Evolutionary conservation across 169 alveolate genomes (phyloP).

Genomic region (Plasmodium coatneyi): DNA sequence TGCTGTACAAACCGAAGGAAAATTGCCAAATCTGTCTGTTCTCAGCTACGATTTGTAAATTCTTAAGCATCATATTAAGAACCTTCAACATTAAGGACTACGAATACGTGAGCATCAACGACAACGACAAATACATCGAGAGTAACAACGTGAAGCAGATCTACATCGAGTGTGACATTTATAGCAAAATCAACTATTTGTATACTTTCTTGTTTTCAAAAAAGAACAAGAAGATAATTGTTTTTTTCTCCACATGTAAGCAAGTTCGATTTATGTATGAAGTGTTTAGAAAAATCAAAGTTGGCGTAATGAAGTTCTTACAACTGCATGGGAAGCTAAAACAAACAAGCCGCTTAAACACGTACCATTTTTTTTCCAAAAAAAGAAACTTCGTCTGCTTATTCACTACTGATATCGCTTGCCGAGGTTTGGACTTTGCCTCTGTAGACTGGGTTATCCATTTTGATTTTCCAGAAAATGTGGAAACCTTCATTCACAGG

Average conservation of each 20-base stretch:
- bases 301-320: constrained; percentile 89
- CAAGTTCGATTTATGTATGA: constrained; percentile 95
- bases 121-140: constrained; percentile 67
- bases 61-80: constrained; percentile 47
- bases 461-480: constrained; percentile 98
- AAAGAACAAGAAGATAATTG: constrained; percentile 89
- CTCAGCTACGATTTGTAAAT: constrained; percentile 71
- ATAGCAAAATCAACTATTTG: constrained; percentile 91
- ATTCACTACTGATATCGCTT: constrained; percentile 98
- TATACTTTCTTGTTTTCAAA: constrained; percentile 93
- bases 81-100: constrained; percentile 60
- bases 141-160: constrained; percentile 66
- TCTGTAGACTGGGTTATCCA: constrained; percentile 97
- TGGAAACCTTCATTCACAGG: constrained; percentile 97
- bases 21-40: constrained; percentile 64
- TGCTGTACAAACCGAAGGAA: constrained; percentile 62
- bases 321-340: constrained; percentile 94
- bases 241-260: constrained; percentile 94
- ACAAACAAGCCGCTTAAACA: constrained; percentile 79
- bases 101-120: constrained; percentile 67
- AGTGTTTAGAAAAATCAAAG: constrained; percentile 88
- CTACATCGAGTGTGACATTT: constrained; percentile 76
- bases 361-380: constrained; percentile 70
- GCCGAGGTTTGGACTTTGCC: constrained; percentile 99
- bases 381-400: constrained; percentile 78